Conservation (phyloP, 345 rosid genomes). For the Chamaenerion angustifolium region DNA sequence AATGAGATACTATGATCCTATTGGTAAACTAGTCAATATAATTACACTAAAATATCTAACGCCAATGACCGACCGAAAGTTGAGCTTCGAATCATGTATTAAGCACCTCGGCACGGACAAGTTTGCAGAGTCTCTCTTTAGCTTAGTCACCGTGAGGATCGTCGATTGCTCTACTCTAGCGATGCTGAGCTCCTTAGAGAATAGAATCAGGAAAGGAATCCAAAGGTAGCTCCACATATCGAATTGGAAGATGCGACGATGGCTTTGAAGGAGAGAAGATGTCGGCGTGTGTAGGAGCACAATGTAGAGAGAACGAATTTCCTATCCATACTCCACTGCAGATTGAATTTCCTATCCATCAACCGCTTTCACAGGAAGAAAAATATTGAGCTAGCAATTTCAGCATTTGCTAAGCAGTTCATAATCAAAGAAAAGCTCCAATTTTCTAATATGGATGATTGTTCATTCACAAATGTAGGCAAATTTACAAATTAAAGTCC, state of each 20-base stretch:
- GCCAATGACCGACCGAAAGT: constrained; percentile 77
- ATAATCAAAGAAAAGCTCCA: constrained; percentile 21
- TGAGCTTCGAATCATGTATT: constrained; percentile 35
- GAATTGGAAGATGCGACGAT: too few species aligned
- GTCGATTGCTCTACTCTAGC: constrained; percentile 17
- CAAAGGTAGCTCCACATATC: constrained; percentile 34
- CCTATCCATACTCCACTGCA: constrained; percentile 11
- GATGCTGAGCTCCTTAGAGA: constrained; percentile 28
- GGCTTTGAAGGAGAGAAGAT: too few species aligned
- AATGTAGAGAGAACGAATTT: too few species aligned
- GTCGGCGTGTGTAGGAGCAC: too few species aligned
- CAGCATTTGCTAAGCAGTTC: constrained; percentile 64
- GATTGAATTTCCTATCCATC: constrained; percentile 73
- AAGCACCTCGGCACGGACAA: constrained; percentile 22
- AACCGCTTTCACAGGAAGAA: constrained; percentile 89
- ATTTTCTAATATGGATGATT: constrained; percentile 17
- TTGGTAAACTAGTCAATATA: too few species aligned
- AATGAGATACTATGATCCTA: too few species aligned
- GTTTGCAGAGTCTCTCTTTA: background rate
- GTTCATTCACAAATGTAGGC: constrained; percentile 64
- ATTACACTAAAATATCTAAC: too few species aligned
- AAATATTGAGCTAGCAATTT: constrained; percentile 75
- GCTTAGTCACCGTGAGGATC: constrained; percentile 37
- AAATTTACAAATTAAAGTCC: too few species aligned
- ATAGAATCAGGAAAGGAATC: constrained; percentile 29